Base-by-base conservation (phyloP, 2,329 filamentous ascomycete genomes). In the Ceratocystis lukuohia region DNA sequence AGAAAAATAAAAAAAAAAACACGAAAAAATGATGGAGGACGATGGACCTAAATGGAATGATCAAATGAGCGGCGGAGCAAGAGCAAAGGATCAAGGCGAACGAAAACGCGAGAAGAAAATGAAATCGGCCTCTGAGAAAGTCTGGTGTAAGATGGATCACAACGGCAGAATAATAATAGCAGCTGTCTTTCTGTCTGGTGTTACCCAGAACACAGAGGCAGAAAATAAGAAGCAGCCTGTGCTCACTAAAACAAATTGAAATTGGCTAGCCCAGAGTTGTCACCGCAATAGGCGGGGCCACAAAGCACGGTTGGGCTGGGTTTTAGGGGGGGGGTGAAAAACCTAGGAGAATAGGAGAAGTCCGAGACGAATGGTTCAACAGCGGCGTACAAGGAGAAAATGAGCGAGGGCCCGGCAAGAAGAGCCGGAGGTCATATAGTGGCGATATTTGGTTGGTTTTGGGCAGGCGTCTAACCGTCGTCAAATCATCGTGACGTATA, bases 41-140 rank as follows among this genome's bases (percentile, higher is more conserved):
- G 56, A 59, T 33, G 28, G 56, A n/a, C 56, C 56, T 59, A 59
- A 37, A 59, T 30, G 56, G 12, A 30, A 59, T 59, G 17, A 59
- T 59, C 56, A 25, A 65, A 46, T 30, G 62, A 56, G 62, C 33
- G 22, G 28, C 45, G 22, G 33, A 15, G 12, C 37, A 61, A 61
- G 28, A 56, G 3, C 8, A 41, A 64, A 44, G 33, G 45, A 56
- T n/a, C 20, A 37, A 28, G 20, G 53, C 17, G 53, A n/a, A 64
- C 30, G 53, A 59, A 59, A 59, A n/a, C 7, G 15, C n/a, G 17
- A 59, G n/a, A 12, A 64, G 7, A 64, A 45, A 30, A 37, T 28
- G 22, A 56, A 37, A 64, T 25, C 62, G 25, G 50, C 48, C 62
- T 37, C 41, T 56, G 48, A 25, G 8, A 33, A 41, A 20, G 28